phyloP scores from a whole-genome alignment of 305 asterid genomes.

The Fraxinus sp. region DNA sequence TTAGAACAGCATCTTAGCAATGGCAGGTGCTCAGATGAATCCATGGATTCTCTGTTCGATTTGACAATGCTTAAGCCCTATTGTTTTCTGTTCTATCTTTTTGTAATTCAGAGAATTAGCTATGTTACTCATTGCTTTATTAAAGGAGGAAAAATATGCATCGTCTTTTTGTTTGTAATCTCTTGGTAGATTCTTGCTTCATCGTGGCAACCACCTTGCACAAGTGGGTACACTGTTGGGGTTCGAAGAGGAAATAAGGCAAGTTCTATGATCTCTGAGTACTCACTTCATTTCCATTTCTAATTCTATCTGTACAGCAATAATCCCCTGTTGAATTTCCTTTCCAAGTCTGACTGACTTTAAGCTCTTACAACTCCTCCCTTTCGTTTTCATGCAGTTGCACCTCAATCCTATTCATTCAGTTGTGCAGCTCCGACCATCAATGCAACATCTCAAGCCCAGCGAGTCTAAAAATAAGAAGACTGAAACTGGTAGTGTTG shows the following conservation, averaged over 20 bases:
- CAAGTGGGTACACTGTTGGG: slow-evolving; percentile 63
- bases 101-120: background rate
- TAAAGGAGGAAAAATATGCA: slow-evolving; percentile 13
- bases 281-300: slow-evolving; percentile 17
- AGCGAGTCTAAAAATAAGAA: slow-evolving; percentile 42
- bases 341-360: slow-evolving; percentile 16
- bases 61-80: background rate
- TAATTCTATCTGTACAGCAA: slow-evolving; percentile 7
- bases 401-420: slow-evolving; percentile 81
- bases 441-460: slow-evolving; percentile 48
- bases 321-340: slow-evolving; percentile 8
- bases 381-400: slow-evolving; percentile 57
- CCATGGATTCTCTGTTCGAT: background rate
- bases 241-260: slow-evolving; percentile 72
- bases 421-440: slow-evolving; percentile 84
- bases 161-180: slow-evolving; percentile 25
- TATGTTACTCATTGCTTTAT: slow-evolving; percentile 8
- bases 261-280: slow-evolving; percentile 23
- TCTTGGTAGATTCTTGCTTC: slow-evolving; percentile 54
- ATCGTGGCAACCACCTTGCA: slow-evolving; percentile 54
- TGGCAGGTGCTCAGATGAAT: slow-evolving; percentile 5
- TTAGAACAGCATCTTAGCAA: background rate
- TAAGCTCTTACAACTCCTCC: slow-evolving; percentile 6
- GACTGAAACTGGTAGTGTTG: slow-evolving; percentile 28
- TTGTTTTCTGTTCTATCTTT: too few relatives aligned